Conservation (phyloP, 768 basidiomycete species). For the Pholiota microspora region DNA sequence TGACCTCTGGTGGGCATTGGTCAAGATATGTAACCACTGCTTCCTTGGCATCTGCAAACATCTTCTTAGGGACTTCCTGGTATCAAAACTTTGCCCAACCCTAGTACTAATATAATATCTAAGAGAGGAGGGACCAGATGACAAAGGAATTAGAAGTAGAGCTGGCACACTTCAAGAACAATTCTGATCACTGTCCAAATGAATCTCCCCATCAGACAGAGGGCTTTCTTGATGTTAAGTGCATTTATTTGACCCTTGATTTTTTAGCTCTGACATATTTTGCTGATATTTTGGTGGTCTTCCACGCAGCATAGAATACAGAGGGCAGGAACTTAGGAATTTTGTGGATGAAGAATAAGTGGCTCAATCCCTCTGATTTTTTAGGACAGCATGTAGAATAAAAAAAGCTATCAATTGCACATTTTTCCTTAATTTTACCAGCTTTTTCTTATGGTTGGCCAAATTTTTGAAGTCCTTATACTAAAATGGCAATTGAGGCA, state of each 20-base stretch:
- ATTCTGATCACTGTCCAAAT: no score
- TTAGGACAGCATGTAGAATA: not conserved
- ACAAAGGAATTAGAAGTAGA: no score
- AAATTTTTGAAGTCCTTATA: not conserved
- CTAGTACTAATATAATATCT: no score
- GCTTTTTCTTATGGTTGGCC: not conserved
- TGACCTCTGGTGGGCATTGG: constrained; percentile 33
- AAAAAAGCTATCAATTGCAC: not conserved
- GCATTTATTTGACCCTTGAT: constrained; percentile 32
- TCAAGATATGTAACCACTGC: constrained; percentile 23
- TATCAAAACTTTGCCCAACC: constrained; percentile 35
- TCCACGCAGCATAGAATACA: not conserved
- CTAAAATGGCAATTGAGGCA: not conserved
- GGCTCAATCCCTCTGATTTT: not conserved
- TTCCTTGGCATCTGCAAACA: constrained; percentile 30
- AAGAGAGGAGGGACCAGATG: no score
- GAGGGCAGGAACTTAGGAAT: not conserved
- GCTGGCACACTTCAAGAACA: no score
- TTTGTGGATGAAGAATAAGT: not conserved
- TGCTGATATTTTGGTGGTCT: not conserved
- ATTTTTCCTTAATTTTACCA: not conserved
- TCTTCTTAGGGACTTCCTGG: constrained; percentile 25
- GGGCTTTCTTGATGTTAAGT: constrained; percentile 31
- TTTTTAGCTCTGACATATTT: not conserved
- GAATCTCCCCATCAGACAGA: no score